Conservation (phyloP, 2,329 filamentous ascomycete species). For the Aspergillus amoenus region DNA sequence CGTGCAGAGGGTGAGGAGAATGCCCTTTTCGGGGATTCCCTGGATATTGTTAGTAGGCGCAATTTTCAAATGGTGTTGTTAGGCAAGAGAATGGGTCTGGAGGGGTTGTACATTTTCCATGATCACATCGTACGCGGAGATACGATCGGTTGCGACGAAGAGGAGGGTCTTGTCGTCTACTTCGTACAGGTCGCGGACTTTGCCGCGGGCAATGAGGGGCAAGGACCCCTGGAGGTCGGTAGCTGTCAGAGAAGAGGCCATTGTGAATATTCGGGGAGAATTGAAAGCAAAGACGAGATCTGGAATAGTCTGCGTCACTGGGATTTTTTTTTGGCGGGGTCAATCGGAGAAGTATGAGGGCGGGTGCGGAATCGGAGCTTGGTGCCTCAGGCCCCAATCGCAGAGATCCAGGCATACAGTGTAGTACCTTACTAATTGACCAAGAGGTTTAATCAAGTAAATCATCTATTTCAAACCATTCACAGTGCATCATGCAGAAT, state of each 20-base stretch:
- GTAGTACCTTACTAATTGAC: no score
- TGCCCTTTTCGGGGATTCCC: slow-evolving; percentile 68
- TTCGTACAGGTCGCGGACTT: slow-evolving; percentile 79
- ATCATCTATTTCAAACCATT: background rate
- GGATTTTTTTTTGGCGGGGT: slow-evolving; percentile 14
- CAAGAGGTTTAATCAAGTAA: no score
- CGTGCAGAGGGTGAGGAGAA: slow-evolving; percentile 66
- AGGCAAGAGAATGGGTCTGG: background rate
- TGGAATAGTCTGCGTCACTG: slow-evolving; percentile 3
- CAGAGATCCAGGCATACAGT: background rate
- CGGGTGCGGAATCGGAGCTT: slow-evolving; percentile 1
- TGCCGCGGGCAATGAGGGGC: slow-evolving; percentile 60
- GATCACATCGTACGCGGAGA: slow-evolving; percentile 93
- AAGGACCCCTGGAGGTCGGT: slow-evolving; percentile 46
- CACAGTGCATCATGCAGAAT: background rate
- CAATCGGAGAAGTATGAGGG: background rate
- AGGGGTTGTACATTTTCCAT: slow-evolving; percentile 65
- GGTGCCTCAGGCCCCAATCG: background rate
- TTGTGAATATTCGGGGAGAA: slow-evolving; percentile 11
- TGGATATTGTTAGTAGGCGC: slow-evolving; percentile 27
- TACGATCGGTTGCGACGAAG: slow-evolving; percentile 84
- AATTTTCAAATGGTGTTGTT: slow-evolving; percentile 40
- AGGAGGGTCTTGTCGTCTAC: slow-evolving; percentile 70
- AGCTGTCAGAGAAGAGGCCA: slow-evolving; percentile 40
- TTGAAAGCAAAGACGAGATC: background rate